Evolutionary conservation across 345 rosid genomes (phyloP).

Genomic region (Brassica carinata): DNA sequence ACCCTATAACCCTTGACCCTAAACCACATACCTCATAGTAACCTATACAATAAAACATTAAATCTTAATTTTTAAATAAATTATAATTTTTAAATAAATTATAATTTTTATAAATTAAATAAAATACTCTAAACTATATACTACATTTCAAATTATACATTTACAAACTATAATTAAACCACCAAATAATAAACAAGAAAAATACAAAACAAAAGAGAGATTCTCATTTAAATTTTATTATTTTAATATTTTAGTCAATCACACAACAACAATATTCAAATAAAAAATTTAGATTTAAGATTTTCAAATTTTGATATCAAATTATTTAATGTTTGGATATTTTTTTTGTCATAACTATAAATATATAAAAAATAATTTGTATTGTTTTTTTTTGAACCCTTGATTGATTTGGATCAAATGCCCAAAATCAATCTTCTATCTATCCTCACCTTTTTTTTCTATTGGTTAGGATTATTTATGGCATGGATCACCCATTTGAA

Average conservation of each 20-base stretch:
- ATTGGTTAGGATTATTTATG: not conserved
- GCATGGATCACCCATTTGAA: not conserved
- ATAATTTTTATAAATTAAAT: too few species aligned
- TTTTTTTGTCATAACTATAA: not conserved
- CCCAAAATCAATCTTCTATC: not conserved
- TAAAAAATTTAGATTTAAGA: not conserved
- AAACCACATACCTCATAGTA: not conserved
- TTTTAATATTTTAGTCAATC: not conserved
- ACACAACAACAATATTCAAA: not conserved
- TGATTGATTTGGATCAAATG: not conserved
- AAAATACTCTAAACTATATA: not conserved
- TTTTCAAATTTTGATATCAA: not conserved
- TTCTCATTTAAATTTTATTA: not conserved
- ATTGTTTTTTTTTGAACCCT: too few species aligned
- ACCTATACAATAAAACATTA: not conserved
- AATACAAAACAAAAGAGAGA: not conserved
- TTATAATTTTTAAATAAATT: too few species aligned
- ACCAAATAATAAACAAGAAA: not conserved
- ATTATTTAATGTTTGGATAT: not conserved
- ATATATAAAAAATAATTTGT: not conserved
- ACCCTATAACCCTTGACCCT: not conserved
- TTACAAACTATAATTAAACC: not conserved
- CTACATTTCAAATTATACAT: not conserved
- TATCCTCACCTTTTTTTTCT: not conserved
- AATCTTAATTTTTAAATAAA: too few species aligned